phyloP scores from a whole-genome alignment of 2,329 filamentous ascomycete genomes.

The Neofusicoccum ribis region DNA sequence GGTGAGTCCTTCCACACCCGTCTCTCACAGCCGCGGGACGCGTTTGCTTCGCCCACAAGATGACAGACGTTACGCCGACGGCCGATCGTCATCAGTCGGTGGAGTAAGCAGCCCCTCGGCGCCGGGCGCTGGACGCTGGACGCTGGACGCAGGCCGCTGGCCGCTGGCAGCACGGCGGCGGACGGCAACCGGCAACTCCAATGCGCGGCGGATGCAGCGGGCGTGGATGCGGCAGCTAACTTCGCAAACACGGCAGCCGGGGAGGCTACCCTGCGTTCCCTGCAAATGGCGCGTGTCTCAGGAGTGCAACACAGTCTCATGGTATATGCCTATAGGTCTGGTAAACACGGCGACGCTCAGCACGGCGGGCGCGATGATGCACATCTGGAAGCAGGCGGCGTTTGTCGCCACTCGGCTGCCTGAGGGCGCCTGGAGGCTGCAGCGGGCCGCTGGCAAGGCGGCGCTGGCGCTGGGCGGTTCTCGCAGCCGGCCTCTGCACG shows the following conservation, averaged over 20 bases:
- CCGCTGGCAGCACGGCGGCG: neutral
- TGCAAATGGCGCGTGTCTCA: slow-evolving; percentile 11
- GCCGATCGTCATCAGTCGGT: slow-evolving; percentile 12
- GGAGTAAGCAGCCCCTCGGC: neutral
- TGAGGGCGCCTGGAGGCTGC: neutral
- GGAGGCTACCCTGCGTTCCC: neutral
- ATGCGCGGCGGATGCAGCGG: neutral
- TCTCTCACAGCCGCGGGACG: neutral
- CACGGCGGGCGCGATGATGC: neutral
- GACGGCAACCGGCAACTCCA: no score
- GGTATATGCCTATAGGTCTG: slow-evolving; percentile 7
- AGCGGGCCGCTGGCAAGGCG: neutral
- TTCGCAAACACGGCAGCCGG: neutral
- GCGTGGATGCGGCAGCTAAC: neutral
- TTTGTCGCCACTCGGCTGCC: neutral
- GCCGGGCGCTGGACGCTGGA: neutral
- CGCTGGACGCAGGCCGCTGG: neutral
- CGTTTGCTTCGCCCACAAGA: slow-evolving; percentile 1
- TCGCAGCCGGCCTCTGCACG: neutral
- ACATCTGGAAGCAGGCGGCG: neutral
- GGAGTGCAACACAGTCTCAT: slow-evolving; percentile 11
- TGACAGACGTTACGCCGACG: neutral
- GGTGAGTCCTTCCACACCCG: neutral
- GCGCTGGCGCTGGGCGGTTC: neutral
- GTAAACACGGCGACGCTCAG: neutral